Evolutionary conservation across 768 basidiomycete genomes (phyloP).

Genomic region (Lactarius indigo): DNA sequence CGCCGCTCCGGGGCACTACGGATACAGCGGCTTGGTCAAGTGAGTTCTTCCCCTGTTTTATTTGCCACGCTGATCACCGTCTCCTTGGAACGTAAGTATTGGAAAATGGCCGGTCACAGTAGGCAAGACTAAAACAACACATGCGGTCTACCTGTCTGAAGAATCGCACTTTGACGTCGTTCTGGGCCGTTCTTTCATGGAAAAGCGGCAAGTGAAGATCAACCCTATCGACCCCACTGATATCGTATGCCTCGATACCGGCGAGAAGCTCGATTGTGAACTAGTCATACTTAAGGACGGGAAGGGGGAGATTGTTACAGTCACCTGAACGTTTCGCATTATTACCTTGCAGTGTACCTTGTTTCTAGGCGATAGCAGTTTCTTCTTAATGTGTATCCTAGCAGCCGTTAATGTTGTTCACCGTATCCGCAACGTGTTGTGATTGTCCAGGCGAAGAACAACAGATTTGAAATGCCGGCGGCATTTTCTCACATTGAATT

Average conservation of each 20-base stretch:
- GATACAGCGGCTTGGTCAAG: conserved; percentile 87
- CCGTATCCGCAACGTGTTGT: background rate
- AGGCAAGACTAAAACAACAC: conserved; percentile 38
- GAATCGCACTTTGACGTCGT: conserved; percentile 96
- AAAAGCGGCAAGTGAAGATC: conserved; percentile 71
- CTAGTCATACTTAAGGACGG: conserved; percentile 90
- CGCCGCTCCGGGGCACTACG: conserved; percentile 85
- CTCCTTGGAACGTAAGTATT: conserved; percentile 39
- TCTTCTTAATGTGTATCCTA: conserved; percentile 15
- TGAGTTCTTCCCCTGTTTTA: conserved; percentile 24
- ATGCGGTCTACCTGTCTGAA: conserved; percentile 82
- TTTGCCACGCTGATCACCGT: background rate
- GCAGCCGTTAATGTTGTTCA: conserved; percentile 1
- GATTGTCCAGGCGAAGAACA: background rate
- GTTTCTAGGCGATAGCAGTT: conserved; percentile 6
- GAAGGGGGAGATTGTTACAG: conserved; percentile 83
- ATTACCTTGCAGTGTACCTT: background rate
- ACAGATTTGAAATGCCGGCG: background rate
- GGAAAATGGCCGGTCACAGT: conserved; percentile 84
- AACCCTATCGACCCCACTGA: conserved; percentile 84
- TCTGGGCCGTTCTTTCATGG: conserved; percentile 81
- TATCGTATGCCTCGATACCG: conserved; percentile 88
- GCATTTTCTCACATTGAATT: background rate
- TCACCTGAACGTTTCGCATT: conserved; percentile 48
- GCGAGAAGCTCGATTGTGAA: conserved; percentile 89